These are phyloP conservation scores for Stellera chamaejasme DNA, from an alignment of 345 rosid species.

Conservation along the genomic window DNA sequence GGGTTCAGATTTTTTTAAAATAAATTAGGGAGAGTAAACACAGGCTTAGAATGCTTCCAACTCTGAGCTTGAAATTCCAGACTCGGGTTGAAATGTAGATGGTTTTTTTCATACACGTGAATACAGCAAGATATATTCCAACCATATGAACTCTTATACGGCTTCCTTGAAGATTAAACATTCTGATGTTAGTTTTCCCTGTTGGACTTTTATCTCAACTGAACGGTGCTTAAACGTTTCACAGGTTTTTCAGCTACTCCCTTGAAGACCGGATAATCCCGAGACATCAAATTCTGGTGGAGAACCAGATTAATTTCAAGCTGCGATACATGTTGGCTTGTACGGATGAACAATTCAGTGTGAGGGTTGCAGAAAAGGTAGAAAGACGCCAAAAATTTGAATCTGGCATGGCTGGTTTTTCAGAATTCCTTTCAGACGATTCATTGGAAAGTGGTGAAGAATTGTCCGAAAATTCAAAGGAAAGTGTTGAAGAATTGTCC, in stretches of 20 bases:
- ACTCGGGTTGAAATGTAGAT: too few relatives aligned
- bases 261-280: slow-evolving; percentile 79
- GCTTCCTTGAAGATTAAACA: background rate
- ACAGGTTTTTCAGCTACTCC: slow-evolving; percentile 91
- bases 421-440: background rate
- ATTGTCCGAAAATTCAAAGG: slow-evolving; percentile 2
- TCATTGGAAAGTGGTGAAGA: slow-evolving; percentile 5
- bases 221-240: slow-evolving; percentile 12
- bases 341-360: slow-evolving; percentile 54
- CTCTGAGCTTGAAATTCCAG: too few relatives aligned
- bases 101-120: too few relatives aligned
- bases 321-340: slow-evolving; percentile 70
- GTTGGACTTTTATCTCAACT: background rate
- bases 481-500: background rate
- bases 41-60: background rate
- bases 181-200: background rate
- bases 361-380: slow-evolving; percentile 49
- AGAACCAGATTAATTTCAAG: slow-evolving; percentile 67
- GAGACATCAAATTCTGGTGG: slow-evolving; percentile 60
- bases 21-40: slow-evolving; percentile 1
- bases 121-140: too few relatives aligned
- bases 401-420: slow-evolving; percentile 17
- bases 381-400: slow-evolving; percentile 60
- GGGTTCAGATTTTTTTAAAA: background rate
- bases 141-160: too few relatives aligned